Conservation (phyloP, 1,139 yeast genomes). For the Sugiyamaella grinbergsii region DNA sequence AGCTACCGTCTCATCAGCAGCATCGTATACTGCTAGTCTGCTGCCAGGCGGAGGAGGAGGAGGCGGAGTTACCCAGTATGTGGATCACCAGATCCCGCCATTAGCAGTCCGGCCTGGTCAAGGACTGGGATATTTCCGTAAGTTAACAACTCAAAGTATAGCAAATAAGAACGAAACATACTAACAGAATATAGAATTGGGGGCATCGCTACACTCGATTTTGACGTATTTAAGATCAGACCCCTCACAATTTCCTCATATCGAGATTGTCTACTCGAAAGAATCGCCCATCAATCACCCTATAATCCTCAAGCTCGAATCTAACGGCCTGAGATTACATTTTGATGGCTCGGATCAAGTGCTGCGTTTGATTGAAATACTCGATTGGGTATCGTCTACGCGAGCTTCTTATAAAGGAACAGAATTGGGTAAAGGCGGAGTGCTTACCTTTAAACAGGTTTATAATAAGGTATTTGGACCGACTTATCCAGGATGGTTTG, state of each 20-base stretch:
- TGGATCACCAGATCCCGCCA: conserved; percentile 10
- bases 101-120: conserved; percentile 18
- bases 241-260: conserved; percentile 34
- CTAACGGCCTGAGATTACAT: conserved; percentile 36
- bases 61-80: conserved; percentile 1
- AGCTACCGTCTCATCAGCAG: conserved; percentile 17
- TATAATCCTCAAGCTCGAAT: conserved; percentile 31
- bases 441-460: conserved; percentile 34
- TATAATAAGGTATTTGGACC: conserved; percentile 42
- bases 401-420: conserved; percentile 34
- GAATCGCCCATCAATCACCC: conserved; percentile 30
- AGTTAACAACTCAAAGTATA: too few species aligned
- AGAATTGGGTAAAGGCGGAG: conserved; percentile 33
- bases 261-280: conserved; percentile 32
- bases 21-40: conserved; percentile 6
- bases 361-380: conserved; percentile 35
- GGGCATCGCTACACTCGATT: conserved; percentile 33
- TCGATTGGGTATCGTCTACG: conserved; percentile 32
- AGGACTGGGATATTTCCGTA: conserved; percentile 16
- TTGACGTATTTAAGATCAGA: conserved; percentile 30
- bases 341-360: conserved; percentile 36
- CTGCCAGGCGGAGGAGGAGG: conserved; percentile 6
- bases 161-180: too few species aligned
- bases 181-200: conserved; percentile 28
- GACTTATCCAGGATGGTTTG: conserved; percentile 38